Base-by-base conservation (phyloP, 1,284 basidiomycete species). In the Tausonia pullulans region DNA sequence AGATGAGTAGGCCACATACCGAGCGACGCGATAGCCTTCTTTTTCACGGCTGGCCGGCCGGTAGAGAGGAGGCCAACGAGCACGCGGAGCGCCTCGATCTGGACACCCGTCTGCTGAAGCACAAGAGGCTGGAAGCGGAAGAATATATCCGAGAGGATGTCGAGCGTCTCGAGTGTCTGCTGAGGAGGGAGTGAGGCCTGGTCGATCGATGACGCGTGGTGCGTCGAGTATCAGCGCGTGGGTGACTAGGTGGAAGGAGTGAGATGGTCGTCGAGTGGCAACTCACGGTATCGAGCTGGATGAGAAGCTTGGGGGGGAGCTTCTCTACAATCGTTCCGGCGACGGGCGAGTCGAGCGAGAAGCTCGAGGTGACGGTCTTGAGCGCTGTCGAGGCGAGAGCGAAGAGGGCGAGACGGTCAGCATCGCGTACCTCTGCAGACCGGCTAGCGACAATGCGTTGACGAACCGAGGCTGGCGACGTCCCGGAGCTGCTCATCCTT, bases 311-410 rank as follows among this genome's bases (percentile, higher is more conserved):
- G n/a, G 90, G 88, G 0, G 87, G 85, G 57, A 97, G 80, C 76
- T 88, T 91, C 58, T 84, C 84, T 71, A 89, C 90, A n/a, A 88
- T 87, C 50, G 84, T 86, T 1, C 79, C 79, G 2, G 89, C 88
- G 62, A 92, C 84, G 69, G 84, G 84, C 59, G 88, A 86, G 63
- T 88, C 87, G 7, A 82, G 81, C 3, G 90, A 88, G 63, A 98
- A 81, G 75, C 96, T 91, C 14, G 87, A 82, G 0, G 93, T 91
- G 70, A 98, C 93, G 1, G 91, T 95, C 78, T 97, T 98, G 69
- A 98, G 81, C 3, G 92, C 91, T 92, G 69, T 16, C 51, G 50
- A 27, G 27, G 27, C 10, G 4, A 40, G 53, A 40, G 4, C 51
- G 44, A 6, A 41, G 2, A 11, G 14, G 40, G 13, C 39, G 43